Conservation (phyloP, 495 filamentous ascomycete species). For the Hypoxylon intermedium region DNA sequence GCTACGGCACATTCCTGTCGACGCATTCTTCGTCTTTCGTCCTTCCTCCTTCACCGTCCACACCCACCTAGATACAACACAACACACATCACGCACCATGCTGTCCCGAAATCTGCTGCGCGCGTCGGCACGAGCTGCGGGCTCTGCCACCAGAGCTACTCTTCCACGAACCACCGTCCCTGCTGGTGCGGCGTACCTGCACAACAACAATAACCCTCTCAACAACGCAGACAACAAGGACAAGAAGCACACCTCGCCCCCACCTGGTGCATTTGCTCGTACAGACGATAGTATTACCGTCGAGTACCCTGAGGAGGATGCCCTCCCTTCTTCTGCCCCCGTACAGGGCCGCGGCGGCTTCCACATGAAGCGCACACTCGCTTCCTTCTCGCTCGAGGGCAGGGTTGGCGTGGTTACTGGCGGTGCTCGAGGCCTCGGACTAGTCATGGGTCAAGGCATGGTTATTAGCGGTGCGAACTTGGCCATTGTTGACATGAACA, state of each 20-base stretch:
- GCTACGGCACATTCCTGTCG: not conserved
- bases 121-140: conserved; percentile 29
- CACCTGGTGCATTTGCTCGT: conserved; percentile 67
- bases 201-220: conserved; percentile 40
- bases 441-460: conserved; percentile 91
- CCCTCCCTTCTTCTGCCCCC: conserved; percentile 69
- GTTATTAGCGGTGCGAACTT: conserved; percentile 86
- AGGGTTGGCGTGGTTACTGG: conserved; percentile 83
- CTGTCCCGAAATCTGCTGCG: conserved; percentile 33
- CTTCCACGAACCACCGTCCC: conserved; percentile 31
- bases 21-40: too few relatives aligned
- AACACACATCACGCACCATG: conserved; percentile 17
- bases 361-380: conserved; percentile 54
- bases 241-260: conserved; percentile 26
- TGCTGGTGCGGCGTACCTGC: conserved; percentile 27
- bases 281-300: conserved; percentile 79
- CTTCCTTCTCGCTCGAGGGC: conserved; percentile 77
- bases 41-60: not conserved
- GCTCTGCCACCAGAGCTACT: conserved; percentile 22
- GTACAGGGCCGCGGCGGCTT: conserved; percentile 74
- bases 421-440: conserved; percentile 81
- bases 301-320: conserved; percentile 73
- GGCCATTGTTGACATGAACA: conserved; percentile 91
- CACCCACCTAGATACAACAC: conserved; percentile 2
- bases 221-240: conserved; percentile 39